Base-by-base conservation (phyloP, 257 asterid species). In the Vinca minor region DNA sequence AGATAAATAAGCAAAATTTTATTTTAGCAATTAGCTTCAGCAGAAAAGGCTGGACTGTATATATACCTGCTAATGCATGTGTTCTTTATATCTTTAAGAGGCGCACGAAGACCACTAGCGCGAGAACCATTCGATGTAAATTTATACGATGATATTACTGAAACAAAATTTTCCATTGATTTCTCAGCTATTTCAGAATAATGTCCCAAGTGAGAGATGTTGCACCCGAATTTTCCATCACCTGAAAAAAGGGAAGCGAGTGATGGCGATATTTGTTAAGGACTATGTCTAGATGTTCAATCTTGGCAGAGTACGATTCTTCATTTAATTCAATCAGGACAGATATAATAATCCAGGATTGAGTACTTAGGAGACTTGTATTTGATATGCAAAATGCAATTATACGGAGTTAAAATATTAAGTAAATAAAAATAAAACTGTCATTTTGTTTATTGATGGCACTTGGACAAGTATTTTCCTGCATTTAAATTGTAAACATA, bases 61-160 rank as follows among this genome's bases (percentile, higher is more conserved):
- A 67, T 52, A 25, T 79, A 91, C 95, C 98, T 81, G 62, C 65
- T 79, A 64, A 17, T 65, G 75, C 61, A 63, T 52, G 76, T 83
- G 81, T 86, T 88, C 75, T 76, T 77, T 55, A 92, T 80, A 57
- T 87, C 95, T 80, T 79, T 89, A 10, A 92, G 69, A 65, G 98
- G 96, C n/a, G 98, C 81, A 60, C 98, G 96, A 61, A 92, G 96
- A 39, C 96, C 96, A 73, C 95, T 87, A 14, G 91, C 96, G 70
- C 96, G 91, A 23, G 96, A 87, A 62, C 98, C 98, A 34, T 79
- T 77, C 56, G 85, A 76, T 66, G 76, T 83, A 83, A 74, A 92
- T 70, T 75, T 80, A 73, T 82, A 92, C 34, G 98, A 87, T 63
- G 98, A 92, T 60, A 92, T 70, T 53, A 81, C 83, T 0, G 95